These are phyloP conservation scores for Rozella allomycis DNA, from an alignment of 371 early-diverging fungal species.

Conservation along the genomic window DNA sequence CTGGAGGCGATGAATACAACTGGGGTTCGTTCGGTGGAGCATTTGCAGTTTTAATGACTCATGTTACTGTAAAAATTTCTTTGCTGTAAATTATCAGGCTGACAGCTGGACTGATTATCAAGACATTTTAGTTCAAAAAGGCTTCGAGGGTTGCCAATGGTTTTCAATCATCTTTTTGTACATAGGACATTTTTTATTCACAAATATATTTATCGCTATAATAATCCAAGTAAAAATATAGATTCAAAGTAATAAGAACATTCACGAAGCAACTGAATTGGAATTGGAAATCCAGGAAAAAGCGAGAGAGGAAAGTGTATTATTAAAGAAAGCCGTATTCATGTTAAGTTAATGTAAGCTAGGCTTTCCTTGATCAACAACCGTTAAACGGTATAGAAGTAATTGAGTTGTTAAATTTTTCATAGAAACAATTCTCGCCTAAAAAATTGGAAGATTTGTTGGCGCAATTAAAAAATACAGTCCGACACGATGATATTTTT, in stretches of 20 bases:
- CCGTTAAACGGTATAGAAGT: too few relatives aligned
- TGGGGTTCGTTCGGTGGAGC: constrained; percentile 4
- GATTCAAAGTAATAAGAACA: constrained; percentile 6
- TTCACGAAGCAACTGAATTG: constrained; percentile 13
- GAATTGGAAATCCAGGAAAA: constrained; percentile 6
- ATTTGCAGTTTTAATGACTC: constrained; percentile 8
- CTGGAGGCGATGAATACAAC: too few relatives aligned
- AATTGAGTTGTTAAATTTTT: background rate
- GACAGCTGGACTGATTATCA: constrained; percentile 15
- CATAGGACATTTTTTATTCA: constrained; percentile 15
- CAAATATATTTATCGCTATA: constrained; percentile 18
- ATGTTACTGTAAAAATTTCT: constrained; percentile 2
- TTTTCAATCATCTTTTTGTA: constrained; percentile 11
- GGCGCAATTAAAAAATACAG: constrained; percentile 10
- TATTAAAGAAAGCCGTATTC: constrained; percentile 13
- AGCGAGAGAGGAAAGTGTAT: constrained; percentile 10
- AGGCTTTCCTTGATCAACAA: too few relatives aligned
- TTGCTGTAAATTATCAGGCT: background rate
- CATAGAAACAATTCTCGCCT: background rate
- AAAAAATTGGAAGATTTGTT: constrained; percentile 11
- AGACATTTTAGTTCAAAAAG: constrained; percentile 4
- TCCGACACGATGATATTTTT: constrained; percentile 16
- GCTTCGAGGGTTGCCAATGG: constrained; percentile 6
- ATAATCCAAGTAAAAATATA: constrained; percentile 1
- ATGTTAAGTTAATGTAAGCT: too few relatives aligned